phyloP scores from a whole-genome alignment of 257 asterid species.

The Przewalskia tangutica region DNA sequence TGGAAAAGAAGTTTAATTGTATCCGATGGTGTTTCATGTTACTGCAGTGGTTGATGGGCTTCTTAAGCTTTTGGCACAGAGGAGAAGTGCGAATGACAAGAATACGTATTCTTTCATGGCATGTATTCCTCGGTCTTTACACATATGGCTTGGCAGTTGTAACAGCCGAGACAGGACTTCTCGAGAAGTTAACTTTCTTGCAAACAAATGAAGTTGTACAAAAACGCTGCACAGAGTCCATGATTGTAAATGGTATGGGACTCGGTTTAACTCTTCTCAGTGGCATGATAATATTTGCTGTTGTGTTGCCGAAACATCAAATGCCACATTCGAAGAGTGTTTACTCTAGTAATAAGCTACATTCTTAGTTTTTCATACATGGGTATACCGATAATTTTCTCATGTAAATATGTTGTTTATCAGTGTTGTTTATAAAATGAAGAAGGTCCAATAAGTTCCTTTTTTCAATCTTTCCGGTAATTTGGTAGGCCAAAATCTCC shows the following conservation, averaged over 20 bases:
- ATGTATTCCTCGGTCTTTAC: slow-evolving; percentile 69
- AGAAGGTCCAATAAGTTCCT: not conserved
- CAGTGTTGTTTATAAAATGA: not conserved
- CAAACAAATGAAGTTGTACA: slow-evolving; percentile 44
- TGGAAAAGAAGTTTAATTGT: not conserved
- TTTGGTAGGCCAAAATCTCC: not conserved
- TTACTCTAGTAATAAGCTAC: slow-evolving; percentile 21
- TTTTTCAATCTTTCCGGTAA: not conserved
- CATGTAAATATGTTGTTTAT: not conserved
- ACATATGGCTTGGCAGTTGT: slow-evolving; percentile 70
- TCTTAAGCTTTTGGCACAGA: slow-evolving; percentile 72
- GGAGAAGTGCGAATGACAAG: slow-evolving; percentile 56
- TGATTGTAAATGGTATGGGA: slow-evolving; percentile 65
- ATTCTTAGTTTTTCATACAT: not conserved
- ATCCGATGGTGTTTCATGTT: not conserved
- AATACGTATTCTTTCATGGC: slow-evolving; percentile 67
- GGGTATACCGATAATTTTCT: not conserved
- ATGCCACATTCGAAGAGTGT: slow-evolving; percentile 16
- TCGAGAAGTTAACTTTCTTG: slow-evolving; percentile 67
- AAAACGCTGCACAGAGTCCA: slow-evolving; percentile 47
- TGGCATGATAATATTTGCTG: slow-evolving; percentile 54
- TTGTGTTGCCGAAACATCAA: slow-evolving; percentile 45
- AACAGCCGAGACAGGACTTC: slow-evolving; percentile 84
- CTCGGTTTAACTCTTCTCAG: slow-evolving; percentile 57
- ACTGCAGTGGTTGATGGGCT: slow-evolving; percentile 77